Base-by-base conservation (phyloP, 768 basidiomycete species). In the Zangia roseola region DNA sequence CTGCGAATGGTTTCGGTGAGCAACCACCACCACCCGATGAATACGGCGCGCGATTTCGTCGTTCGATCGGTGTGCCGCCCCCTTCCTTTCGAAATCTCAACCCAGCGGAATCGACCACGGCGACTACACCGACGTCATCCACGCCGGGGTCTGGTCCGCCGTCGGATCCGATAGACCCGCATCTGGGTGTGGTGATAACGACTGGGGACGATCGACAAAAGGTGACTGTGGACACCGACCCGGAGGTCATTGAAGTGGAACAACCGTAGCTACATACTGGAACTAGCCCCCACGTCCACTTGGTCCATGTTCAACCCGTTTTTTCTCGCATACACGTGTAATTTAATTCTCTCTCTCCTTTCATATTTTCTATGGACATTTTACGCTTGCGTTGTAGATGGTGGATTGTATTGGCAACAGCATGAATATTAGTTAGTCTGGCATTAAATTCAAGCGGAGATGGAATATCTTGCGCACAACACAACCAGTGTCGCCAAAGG, bases 31-130 rank as follows among this genome's bases (percentile, higher is more conserved):
- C 61, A 7, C 58, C 69, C 5, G 53, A 69, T 16, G 58, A 73
- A 25, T 79, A 72, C 56, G 83, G 84, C 19, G 80, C 80, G 9
- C 81, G 84, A 39, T 86, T 86, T 61, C 82, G 81, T 49, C 72
- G 82, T 20, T 67, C 83, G 2, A 72, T 86, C 40, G 73, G 75
- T 16, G 82, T 76, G 0, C 83, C 26, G 10, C 28, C 83, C 0
- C 74, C 81, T 0, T 84, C 85, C 5, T 86, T 86, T 67, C 68
- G 61, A n/a, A 65, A 51, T 43, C 68, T 68, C 43, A 65, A 60
- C 34, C 50, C 61, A 6, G 39, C 54, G 0, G 66, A 68, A 1
- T 63, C 63, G 35, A 53, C 66, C 5, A 67, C 65, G 23, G 65
- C 63, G 6, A 63, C 65, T 1, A 68, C 69, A 5, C 64, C 67